Percentiles rank a stretch among this genome's conserved stretches.
These are phyloP conservation scores for Gonium pectorale DNA, from an alignment of 139 green algal genomes.

Conservation along the genomic window DNA sequence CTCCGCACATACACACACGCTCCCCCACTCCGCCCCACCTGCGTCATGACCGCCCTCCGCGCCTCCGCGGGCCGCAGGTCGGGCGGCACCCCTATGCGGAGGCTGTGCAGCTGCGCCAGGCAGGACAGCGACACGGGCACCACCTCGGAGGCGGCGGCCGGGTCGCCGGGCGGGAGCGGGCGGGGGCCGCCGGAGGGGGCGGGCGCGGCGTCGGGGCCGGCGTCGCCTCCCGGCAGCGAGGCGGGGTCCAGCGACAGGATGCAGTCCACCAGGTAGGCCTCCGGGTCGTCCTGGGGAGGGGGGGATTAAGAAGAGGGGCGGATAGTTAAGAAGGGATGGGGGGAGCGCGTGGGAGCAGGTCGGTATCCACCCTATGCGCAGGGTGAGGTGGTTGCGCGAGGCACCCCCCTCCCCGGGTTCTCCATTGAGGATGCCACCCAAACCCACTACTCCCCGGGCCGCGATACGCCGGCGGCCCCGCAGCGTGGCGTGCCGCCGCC, in stretches of 20 bases:
- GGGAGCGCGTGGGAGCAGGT: background rate
- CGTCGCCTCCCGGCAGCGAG: background rate
- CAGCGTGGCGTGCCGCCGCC: too few relatives aligned
- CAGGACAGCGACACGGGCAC: conserved; percentile 82
- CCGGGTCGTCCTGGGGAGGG: conserved; percentile 23
- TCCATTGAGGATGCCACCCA: too few relatives aligned
- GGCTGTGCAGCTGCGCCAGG: conserved; percentile 70
- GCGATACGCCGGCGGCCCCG: too few relatives aligned
- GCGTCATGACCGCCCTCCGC: conserved; percentile 66
- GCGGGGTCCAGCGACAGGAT: conserved; percentile 27
- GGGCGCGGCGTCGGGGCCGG: background rate
- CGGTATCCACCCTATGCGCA: too few relatives aligned
- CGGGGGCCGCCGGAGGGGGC: background rate
- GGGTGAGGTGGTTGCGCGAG: too few relatives aligned
- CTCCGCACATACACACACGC: too few relatives aligned
- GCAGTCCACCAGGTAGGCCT: conserved; percentile 26
- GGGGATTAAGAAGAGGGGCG: background rate
- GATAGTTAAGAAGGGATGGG: background rate
- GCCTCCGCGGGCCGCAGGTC: conserved; percentile 79
- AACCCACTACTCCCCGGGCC: too few relatives aligned
- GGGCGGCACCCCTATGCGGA: conserved; percentile 84
- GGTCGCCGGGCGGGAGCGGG: background rate
- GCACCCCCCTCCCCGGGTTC: too few relatives aligned
- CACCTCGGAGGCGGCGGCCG: conserved; percentile 74
- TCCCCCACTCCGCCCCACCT: conserved; percentile 46